phyloP scores from a whole-genome alignment of 2,329 filamentous ascomycete species.

The Aspergillus texensis region DNA sequence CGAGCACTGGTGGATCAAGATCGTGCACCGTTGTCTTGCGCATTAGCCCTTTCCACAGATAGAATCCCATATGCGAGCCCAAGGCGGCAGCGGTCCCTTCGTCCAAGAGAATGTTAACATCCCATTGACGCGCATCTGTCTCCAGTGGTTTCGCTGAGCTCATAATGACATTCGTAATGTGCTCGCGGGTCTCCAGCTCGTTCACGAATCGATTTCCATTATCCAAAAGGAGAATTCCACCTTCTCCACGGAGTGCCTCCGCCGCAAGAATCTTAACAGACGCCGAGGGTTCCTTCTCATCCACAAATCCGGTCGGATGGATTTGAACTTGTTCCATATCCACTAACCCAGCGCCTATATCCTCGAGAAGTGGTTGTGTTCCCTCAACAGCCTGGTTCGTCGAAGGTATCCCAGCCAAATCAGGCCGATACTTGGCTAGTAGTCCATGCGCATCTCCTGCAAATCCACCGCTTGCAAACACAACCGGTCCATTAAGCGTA shows the following conservation, averaged over 20 bases:
- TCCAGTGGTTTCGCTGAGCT: constrained; percentile 25
- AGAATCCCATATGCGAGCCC: constrained; percentile 63
- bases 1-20: constrained; percentile 44
- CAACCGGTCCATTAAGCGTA: constrained; percentile 54
- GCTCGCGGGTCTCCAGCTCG: constrained; percentile 63
- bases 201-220: constrained; percentile 61
- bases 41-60: constrained; percentile 64
- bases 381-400: constrained; percentile 64
- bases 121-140: constrained; percentile 56
- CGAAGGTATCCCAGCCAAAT: constrained; percentile 62
- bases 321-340: constrained; percentile 61
- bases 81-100: constrained; percentile 58
- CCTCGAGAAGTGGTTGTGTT: constrained; percentile 50
- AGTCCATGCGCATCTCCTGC: constrained; percentile 63
- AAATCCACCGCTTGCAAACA: constrained; percentile 66
- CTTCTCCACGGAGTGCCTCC: constrained; percentile 65
- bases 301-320: constrained; percentile 67
- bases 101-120: constrained; percentile 61
- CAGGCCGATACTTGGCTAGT: constrained; percentile 59
- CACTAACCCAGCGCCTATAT: constrained; percentile 43
- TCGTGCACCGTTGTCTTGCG: constrained; percentile 58
- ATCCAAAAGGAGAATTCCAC: constrained; percentile 56
- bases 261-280: constrained; percentile 65
- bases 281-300: constrained; percentile 50
- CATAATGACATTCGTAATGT: constrained; percentile 59